Conservation (phyloP, 2,329 filamentous ascomycete genomes). For the Hymenoscyphus linearis region DNA sequence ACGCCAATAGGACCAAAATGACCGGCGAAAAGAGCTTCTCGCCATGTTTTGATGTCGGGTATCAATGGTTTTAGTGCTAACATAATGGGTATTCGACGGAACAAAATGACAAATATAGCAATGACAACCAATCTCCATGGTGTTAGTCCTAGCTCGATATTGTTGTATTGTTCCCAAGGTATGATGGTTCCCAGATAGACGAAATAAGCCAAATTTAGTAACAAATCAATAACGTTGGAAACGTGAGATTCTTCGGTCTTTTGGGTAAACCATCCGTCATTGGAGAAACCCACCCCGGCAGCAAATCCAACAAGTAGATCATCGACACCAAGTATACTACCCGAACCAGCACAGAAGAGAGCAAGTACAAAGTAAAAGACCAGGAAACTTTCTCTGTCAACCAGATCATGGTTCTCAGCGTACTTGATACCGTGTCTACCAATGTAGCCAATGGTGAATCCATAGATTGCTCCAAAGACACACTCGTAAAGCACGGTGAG, state of each 20-base stretch:
- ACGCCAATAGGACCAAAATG: constrained; percentile 98
- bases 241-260: constrained; percentile 98
- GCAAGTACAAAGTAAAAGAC: constrained; percentile 98
- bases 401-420: constrained; percentile 77
- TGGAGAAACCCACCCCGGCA: constrained; percentile 96
- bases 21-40: constrained; percentile 91
- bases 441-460: constrained; percentile 81
- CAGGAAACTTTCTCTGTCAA: constrained; percentile 94
- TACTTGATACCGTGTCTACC: constrained; percentile 86
- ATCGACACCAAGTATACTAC: constrained; percentile 84
- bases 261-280: constrained; percentile 97
- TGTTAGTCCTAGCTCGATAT: constrained; percentile 62
- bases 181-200: constrained; percentile 97
- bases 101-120: constrained; percentile 88
- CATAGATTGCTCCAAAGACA: constrained; percentile 84
- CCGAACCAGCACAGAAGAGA: constrained; percentile 87
- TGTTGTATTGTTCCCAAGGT: constrained; percentile 89
- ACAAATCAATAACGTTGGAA: constrained; percentile 96
- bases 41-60: constrained; percentile 96
- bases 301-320: constrained; percentile 93
- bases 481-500: constrained; percentile 93
- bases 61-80: constrained; percentile 84
- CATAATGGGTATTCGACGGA: constrained; percentile 95
- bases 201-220: constrained; percentile 97
- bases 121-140: constrained; percentile 94